A percentile compares a stretch with the other conserved stretches of the same genome.
Conservation (phyloP, 1,284 basidiomycete genomes). For the Apiotrichum veenhuisii region DNA sequence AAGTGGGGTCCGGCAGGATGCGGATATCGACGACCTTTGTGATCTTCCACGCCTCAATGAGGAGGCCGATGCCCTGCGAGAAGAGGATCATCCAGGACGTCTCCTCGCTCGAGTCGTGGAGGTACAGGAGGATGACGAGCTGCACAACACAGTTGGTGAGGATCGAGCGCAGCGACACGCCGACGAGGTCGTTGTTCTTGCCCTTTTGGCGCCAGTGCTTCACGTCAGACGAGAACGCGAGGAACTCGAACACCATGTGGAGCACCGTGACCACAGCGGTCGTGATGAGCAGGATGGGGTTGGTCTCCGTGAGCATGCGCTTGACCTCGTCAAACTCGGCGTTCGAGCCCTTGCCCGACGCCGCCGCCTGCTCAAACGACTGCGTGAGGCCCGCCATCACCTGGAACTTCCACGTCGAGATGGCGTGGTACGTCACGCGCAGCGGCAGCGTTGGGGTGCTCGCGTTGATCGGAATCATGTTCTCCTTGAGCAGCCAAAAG, state of each 20-base stretch:
- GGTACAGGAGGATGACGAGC: slow-evolving; percentile 80
- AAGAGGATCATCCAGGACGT: slow-evolving; percentile 94
- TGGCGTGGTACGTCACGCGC: slow-evolving; percentile 75
- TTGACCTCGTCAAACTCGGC: slow-evolving; percentile 90
- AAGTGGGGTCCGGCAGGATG: slow-evolving; percentile 60
- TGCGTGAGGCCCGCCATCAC: slow-evolving; percentile 72
- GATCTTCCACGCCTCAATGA: slow-evolving; percentile 94
- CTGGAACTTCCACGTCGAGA: slow-evolving; percentile 73
- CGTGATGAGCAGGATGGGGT: slow-evolving; percentile 75
- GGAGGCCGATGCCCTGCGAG: slow-evolving; percentile 76
- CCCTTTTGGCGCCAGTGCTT: slow-evolving; percentile 92
- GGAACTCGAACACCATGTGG: slow-evolving; percentile 87
- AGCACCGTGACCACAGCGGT: slow-evolving; percentile 75
- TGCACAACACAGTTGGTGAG: slow-evolving; percentile 91
- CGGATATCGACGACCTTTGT: slow-evolving; percentile 76
- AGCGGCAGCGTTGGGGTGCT: slow-evolving; percentile 72
- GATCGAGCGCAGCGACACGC: slow-evolving; percentile 62
- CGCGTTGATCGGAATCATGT: slow-evolving; percentile 72
- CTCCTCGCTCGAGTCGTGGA: slow-evolving; percentile 90
- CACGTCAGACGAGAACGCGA: slow-evolving; percentile 91
- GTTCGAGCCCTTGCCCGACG: slow-evolving; percentile 58
- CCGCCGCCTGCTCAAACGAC: slow-evolving; percentile 70
- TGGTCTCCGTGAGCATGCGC: slow-evolving; percentile 89
- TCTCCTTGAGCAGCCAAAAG: slow-evolving; percentile 80
- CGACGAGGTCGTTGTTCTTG: slow-evolving; percentile 62